These are phyloP conservation scores for Guillardia theta DNA, from an alignment of 78 protist species.

Conservation along the genomic window DNA sequence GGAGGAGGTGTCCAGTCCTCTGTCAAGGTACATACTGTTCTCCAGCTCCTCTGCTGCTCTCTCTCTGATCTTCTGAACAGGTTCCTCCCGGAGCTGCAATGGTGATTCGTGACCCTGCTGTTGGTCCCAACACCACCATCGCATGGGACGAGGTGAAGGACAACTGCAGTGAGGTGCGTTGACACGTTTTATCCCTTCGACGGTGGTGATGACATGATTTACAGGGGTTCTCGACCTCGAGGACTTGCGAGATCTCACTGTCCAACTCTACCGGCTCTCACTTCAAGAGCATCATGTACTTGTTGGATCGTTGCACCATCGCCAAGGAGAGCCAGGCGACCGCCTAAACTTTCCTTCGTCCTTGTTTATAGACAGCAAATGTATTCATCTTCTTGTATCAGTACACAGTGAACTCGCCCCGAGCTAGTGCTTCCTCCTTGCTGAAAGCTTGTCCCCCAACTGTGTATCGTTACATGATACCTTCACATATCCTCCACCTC, in stretches of 20 bases:
- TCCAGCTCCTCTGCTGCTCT: no score
- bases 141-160: not conserved
- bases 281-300: slow-evolving; percentile 29
- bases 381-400: not conserved
- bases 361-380: not conserved
- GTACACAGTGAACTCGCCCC: not conserved
- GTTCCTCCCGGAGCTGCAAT: not conserved
- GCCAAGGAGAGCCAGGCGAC: not conserved
- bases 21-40: no score
- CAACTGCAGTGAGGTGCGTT: not conserved
- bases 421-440: not conserved
- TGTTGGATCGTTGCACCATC: not conserved
- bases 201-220: not conserved
- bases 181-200: no score
- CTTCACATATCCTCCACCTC: not conserved
- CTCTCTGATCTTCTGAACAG: not conserved
- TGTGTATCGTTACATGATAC: no score
- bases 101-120: not conserved
- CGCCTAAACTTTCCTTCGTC: not conserved
- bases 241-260: slow-evolving; percentile 52
- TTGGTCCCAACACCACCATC: not conserved
- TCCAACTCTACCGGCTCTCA: not conserved
- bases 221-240: slow-evolving; percentile 36
- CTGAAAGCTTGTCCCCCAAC: no score
- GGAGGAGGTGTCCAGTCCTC: not conserved